These are phyloP conservation scores for Roridomyces roridus DNA, from an alignment of 768 basidiomycete species.

Conservation along the genomic window DNA sequence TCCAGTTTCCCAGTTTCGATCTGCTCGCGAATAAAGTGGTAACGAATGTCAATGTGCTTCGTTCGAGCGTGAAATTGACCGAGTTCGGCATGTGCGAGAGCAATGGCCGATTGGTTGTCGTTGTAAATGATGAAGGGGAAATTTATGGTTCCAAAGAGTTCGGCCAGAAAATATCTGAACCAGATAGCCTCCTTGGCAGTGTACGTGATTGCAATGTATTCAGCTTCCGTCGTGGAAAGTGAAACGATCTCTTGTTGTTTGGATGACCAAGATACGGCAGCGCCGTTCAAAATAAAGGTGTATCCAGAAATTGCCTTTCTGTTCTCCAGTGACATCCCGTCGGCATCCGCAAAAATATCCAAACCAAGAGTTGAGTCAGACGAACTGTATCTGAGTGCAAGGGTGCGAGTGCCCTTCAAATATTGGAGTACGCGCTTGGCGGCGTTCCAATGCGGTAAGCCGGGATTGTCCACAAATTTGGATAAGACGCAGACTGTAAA, in stretches of 20 bases:
- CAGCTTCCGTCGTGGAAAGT: too few species aligned
- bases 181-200: too few species aligned
- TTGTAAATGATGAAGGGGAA: not conserved
- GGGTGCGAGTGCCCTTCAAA: too few species aligned
- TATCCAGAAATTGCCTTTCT: not conserved
- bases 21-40: not conserved
- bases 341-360: not conserved
- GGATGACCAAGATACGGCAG: too few species aligned
- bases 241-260: too few species aligned
- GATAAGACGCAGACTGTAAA: not conserved
- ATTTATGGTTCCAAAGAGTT: too few species aligned
- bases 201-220: too few species aligned
- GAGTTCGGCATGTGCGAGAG: conserved; percentile 1
- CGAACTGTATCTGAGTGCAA: too few species aligned
- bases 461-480: not conserved
- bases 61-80: conserved; percentile 11
- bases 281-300: not conserved
- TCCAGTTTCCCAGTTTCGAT: not conserved
- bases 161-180: not conserved
- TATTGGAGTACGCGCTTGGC: too few species aligned
- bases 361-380: not conserved
- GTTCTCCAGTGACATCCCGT: conserved; percentile 4
- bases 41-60: conserved; percentile 9
- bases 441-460: not conserved
- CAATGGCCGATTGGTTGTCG: conserved; percentile 8